A percentile compares a stretch with the other conserved stretches of the same genome.
These are phyloP conservation scores for Saccharomyces hybrid DNA, from an alignment of 1,139 yeast species.

Conservation along the genomic window DNA sequence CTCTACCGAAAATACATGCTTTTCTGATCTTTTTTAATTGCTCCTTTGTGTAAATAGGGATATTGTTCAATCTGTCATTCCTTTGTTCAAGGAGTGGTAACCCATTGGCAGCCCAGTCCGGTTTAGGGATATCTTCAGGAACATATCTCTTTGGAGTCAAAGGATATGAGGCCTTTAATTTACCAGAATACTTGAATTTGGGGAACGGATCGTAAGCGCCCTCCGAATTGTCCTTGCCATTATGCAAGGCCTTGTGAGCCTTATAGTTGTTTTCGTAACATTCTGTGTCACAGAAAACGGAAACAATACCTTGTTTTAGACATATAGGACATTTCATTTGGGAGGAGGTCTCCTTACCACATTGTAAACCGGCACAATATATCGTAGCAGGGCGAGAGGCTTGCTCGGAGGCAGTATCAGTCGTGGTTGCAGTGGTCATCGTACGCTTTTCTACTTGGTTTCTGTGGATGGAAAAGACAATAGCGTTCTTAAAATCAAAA, in stretches of 20 bases:
- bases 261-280: slow-evolving; percentile 79
- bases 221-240: slow-evolving; percentile 34
- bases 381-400: slow-evolving; percentile 7
- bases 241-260: slow-evolving; percentile 44
- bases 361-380: slow-evolving; percentile 63
- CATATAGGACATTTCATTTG: slow-evolving; percentile 87
- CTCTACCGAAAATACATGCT: slow-evolving; percentile 73
- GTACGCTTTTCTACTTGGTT: slow-evolving; percentile 4
- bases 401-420: neutral
- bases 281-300: slow-evolving; percentile 71
- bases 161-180: slow-evolving; percentile 73
- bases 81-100: slow-evolving; percentile 70
- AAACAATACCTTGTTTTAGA: slow-evolving; percentile 55
- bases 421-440: neutral
- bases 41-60: slow-evolving; percentile 52
- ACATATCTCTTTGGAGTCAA: slow-evolving; percentile 60
- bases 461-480: neutral
- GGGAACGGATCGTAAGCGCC: slow-evolving; percentile 78
- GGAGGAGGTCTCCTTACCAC: slow-evolving; percentile 75
- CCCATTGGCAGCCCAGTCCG: slow-evolving; percentile 84
- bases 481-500: neutral
- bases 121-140: slow-evolving; percentile 62
- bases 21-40: slow-evolving; percentile 68
- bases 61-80: slow-evolving; percentile 60
- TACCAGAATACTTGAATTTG: slow-evolving; percentile 62